These are phyloP conservation scores for Zymoseptoria ardabiliae DNA, from an alignment of 2,329 filamentous ascomycete species.

Conservation along the genomic window DNA sequence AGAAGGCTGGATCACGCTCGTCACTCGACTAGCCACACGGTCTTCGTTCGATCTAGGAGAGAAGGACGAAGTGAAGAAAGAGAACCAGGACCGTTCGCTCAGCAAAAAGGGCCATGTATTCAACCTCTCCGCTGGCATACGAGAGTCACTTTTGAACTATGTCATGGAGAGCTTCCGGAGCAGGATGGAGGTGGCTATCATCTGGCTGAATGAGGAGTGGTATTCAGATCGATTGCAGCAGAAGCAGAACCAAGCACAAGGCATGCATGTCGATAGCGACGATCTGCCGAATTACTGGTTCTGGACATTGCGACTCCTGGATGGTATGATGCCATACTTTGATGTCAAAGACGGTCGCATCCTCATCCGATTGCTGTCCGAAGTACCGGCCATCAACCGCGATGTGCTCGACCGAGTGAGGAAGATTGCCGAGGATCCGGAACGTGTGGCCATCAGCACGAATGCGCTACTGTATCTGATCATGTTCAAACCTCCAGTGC, in stretches of 20 bases:
- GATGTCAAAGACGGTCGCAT: conserved; percentile 77
- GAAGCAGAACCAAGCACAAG: conserved; percentile 25
- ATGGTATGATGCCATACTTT: conserved; percentile 84
- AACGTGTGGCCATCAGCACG: conserved; percentile 52
- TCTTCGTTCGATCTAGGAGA: conserved; percentile 64
- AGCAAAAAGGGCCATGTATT: conserved; percentile 24
- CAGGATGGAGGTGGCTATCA: conserved; percentile 81
- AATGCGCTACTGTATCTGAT: conserved; percentile 53
- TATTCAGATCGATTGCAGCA: conserved; percentile 71
- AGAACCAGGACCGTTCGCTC: conserved; percentile 23
- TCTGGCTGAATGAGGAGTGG: conserved; percentile 97
- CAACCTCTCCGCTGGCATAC: conserved; percentile 61
- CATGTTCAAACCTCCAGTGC: conserved; percentile 52
- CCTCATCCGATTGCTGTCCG: conserved; percentile 81
- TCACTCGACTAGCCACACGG: conserved; percentile 78
- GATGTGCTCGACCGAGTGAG: conserved; percentile 66
- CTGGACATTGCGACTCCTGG: conserved; percentile 51
- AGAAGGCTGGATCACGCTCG: conserved; percentile 84
- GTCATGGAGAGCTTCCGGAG: conserved; percentile 86
- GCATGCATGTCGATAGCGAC: conserved; percentile 7
- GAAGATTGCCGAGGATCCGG: conserved; percentile 55
- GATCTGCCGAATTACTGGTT: conserved; percentile 23
- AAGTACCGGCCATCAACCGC: conserved; percentile 72
- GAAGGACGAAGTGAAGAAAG: conserved; percentile 21
- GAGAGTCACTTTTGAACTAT: conserved; percentile 75